phyloP scores from a whole-genome alignment of 805 yeast species.

The Wickerhamomyces canadensis region DNA sequence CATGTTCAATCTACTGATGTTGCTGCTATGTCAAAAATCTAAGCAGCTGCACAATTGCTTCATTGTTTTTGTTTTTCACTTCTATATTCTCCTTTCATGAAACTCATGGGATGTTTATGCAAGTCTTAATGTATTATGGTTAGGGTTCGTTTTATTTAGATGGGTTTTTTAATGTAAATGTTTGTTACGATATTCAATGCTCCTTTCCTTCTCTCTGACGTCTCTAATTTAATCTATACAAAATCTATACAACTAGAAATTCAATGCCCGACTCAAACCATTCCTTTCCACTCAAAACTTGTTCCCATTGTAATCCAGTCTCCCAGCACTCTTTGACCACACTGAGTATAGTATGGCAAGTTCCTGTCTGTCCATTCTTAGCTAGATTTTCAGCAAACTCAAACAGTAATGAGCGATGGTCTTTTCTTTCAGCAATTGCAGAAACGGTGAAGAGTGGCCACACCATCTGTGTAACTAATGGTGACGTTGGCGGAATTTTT shows the following conservation, averaged over 20 bases:
- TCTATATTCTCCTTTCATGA: background rate
- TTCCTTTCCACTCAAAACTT: conserved; percentile 34
- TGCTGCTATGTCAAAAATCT: conserved; percentile 98
- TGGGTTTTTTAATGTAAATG: conserved; percentile 4
- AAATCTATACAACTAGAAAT: conserved; percentile 32
- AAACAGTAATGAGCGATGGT: conserved; percentile 27
- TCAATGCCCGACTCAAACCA: conserved; percentile 50
- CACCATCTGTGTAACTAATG: conserved; percentile 54
- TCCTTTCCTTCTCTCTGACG: too few species aligned
- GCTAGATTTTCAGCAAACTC: conserved; percentile 37
- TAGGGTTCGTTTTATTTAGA: conserved; percentile 5
- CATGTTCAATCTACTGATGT: conserved; percentile 98
- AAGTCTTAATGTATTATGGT: conserved; percentile 4
- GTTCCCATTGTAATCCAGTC: conserved; percentile 37
- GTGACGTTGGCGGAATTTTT: conserved; percentile 39
- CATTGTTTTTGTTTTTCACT: background rate
- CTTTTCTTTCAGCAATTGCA: conserved; percentile 33
- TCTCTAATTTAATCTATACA: too few species aligned
- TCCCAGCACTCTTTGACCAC: conserved; percentile 43
- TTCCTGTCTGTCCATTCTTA: conserved; percentile 49
- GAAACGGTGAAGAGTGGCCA: conserved; percentile 54
- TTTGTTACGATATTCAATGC: background rate
- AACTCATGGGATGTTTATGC: background rate
- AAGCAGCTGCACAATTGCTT: conserved; percentile 30
- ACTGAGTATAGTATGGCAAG: conserved; percentile 36